Evolutionary conservation across 225 moss, liverwort and hornwort species (phyloP), one percentile per base, ranked within the genome.

Genomic region (Bryoerythrophyllum caledonicum): DNA sequence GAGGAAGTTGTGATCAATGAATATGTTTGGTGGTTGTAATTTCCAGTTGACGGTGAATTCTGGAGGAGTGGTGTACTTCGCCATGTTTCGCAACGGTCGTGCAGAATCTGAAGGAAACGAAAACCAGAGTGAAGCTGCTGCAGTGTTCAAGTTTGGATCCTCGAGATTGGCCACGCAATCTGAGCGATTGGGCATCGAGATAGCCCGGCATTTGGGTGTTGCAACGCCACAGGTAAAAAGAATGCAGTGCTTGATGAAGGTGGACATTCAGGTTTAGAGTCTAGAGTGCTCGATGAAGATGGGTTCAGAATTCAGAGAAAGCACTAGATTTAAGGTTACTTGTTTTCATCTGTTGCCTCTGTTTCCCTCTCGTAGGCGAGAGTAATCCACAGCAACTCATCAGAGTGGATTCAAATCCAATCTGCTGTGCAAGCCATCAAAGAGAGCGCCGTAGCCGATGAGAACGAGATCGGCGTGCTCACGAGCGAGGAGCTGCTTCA

Each of bases 101-200:
- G 38, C 8, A 35, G 85, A 79, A 60, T 28, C 75, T 72, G 53
- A 59, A 63, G 84, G 60, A 28, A 62, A 51, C 17, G 76, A 60
- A 49, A 70, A 30, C 32, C 68, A 46, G 49, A 25, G 41, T 59
- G 89, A 96, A 83, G 83, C 92, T 54, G 96, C 90, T 65, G 94
- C 94, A 24, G 94, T 94, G 67, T 90, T 96, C 65, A 96, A 96
- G 81, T 96, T 96, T 82, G 94, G 91, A 75, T 91, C 94, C 46
- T 94, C 96, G 14, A 90, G 96, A 74, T 78, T 96, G 65, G 92
- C 85, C 21, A 96, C 94, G 16, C 94, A 96, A 64, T 96, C 94
- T n/a, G 96, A 96, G 83, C 90, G 90, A 53, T 71, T 96, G 74
- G 96, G 94, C 67, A 90, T 96, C 43, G 96, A 96, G 81, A 77